Percentiles rank a stretch among this genome's conserved stretches.
These are phyloP conservation scores for Lanzia echinophila DNA, from an alignment of 2,329 filamentous ascomycete genomes.

Conservation along the genomic window DNA sequence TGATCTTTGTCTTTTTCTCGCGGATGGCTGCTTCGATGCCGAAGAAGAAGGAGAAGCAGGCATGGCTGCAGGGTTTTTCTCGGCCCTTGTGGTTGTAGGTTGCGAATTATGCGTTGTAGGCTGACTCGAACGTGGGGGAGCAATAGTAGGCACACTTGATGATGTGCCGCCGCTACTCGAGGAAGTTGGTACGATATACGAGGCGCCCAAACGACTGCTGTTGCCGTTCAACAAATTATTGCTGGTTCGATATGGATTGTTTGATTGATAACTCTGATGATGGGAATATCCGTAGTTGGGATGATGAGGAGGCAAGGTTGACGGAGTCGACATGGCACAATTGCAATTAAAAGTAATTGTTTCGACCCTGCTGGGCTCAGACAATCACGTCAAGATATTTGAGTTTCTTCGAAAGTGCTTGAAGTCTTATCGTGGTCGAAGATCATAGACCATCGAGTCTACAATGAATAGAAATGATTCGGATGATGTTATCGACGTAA, in stretches of 20 bases:
- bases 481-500: background rate
- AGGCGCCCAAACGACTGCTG: constrained; percentile 26
- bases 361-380: constrained; percentile 17
- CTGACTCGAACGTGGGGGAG: constrained; percentile 21
- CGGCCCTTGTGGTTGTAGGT: constrained; percentile 15
- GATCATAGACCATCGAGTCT: background rate
- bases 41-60: constrained; percentile 26
- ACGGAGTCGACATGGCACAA: constrained; percentile 68
- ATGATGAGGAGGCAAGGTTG: constrained; percentile 63
- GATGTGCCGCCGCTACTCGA: constrained; percentile 28
- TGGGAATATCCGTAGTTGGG: constrained; percentile 56
- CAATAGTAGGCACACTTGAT: constrained; percentile 19
- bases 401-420: background rate
- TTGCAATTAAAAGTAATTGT: constrained; percentile 11
- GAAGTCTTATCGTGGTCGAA: background rate
- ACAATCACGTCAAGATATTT: constrained; percentile 5
- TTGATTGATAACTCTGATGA: constrained; percentile 48
- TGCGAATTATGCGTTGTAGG: constrained; percentile 14
- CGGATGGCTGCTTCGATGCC: constrained; percentile 27
- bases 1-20: constrained; percentile 34
- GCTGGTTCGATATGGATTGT: constrained; percentile 44
- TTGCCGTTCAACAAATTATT: constrained; percentile 30
- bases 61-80: constrained; percentile 31
- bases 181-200: constrained; percentile 27
- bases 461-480: background rate